These are phyloP conservation scores for Cladosporium sp. DNA, from an alignment of 2,329 filamentous ascomycete species.

Conservation along the genomic window DNA sequence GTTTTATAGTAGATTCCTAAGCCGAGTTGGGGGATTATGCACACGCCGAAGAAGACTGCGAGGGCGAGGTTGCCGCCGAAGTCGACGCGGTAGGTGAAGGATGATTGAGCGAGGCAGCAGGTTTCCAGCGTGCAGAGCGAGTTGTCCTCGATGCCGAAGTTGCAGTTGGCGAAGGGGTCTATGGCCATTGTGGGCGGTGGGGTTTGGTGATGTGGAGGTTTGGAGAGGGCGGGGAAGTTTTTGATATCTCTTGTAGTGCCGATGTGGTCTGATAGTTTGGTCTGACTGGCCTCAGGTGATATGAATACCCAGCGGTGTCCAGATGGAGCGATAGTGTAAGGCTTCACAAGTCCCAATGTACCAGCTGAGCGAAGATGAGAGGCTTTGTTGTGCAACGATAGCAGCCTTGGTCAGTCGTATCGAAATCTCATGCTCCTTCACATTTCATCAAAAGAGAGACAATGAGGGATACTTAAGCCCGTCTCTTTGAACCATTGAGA, in stretches of 20 bases:
- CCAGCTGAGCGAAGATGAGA: neutral
- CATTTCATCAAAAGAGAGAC: too few relatives aligned
- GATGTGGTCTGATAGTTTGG: too few relatives aligned
- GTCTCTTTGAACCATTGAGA: too few relatives aligned
- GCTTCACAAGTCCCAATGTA: neutral
- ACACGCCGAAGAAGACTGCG: constrained; percentile 47
- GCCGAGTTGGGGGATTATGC: constrained; percentile 44
- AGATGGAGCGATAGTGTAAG: neutral
- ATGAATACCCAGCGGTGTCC: neutral
- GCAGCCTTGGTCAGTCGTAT: too few relatives aligned
- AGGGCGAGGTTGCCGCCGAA: constrained; percentile 45
- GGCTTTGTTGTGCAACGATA: neutral
- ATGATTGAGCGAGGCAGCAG: constrained; percentile 30
- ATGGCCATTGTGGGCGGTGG: constrained; percentile 1
- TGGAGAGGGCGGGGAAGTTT: neutral
- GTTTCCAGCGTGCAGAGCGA: constrained; percentile 25
- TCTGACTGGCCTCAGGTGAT: neutral
- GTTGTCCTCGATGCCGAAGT: constrained; percentile 15
- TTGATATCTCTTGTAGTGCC: too few relatives aligned
- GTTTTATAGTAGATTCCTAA: constrained; percentile 50
- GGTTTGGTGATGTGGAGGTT: neutral
- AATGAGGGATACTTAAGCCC: too few relatives aligned
- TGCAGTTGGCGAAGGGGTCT: constrained; percentile 21
- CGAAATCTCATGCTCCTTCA: too few relatives aligned
- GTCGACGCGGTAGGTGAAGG: constrained; percentile 52